Evolutionary conservation across 805 yeast genomes (phyloP).

Genomic region (Yueomyces sp.): DNA sequence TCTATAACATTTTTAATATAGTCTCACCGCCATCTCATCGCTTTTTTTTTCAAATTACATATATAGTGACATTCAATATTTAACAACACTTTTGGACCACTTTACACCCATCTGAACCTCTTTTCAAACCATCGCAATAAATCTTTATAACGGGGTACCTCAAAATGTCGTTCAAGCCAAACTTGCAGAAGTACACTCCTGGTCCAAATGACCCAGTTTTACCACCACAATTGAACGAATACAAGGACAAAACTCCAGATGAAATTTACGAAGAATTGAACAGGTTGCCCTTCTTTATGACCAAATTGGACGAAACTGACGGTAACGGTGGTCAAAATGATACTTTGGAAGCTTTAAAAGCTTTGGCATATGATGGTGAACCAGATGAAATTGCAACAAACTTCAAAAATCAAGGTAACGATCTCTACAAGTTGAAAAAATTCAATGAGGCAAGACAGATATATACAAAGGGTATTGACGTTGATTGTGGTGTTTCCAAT

Average conservation of each 20-base stretch:
- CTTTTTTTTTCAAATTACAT: too few relatives aligned
- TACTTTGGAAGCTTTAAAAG: constrained; percentile 76
- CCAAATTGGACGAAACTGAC: constrained; percentile 61
- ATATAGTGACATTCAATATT: too few relatives aligned
- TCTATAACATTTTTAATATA: too few relatives aligned
- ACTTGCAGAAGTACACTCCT: constrained; percentile 28
- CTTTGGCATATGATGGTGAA: constrained; percentile 89
- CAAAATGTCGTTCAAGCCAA: too few relatives aligned
- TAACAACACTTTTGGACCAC: too few relatives aligned
- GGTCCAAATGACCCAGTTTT: constrained; percentile 52
- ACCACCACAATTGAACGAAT: constrained; percentile 71
- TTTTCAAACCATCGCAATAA: too few relatives aligned
- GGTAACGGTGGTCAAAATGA: constrained; percentile 65
- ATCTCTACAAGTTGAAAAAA: constrained; percentile 56
- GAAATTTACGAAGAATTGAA: constrained; percentile 70
- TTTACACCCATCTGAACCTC: too few relatives aligned
- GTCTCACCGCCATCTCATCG: too few relatives aligned
- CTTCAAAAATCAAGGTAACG: constrained; percentile 90
- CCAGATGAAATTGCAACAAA: constrained; percentile 84
- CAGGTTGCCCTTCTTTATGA: constrained; percentile 89
- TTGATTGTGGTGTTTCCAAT: constrained; percentile 42
- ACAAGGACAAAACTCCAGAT: constrained; percentile 49
- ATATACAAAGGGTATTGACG: constrained; percentile 70
- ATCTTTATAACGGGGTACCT: too few relatives aligned
- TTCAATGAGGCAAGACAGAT: constrained; percentile 65